Evolutionary conservation across 2,329 filamentous ascomycete species (phyloP).

Genomic region (Magnaporthiopsis poae): DNA sequence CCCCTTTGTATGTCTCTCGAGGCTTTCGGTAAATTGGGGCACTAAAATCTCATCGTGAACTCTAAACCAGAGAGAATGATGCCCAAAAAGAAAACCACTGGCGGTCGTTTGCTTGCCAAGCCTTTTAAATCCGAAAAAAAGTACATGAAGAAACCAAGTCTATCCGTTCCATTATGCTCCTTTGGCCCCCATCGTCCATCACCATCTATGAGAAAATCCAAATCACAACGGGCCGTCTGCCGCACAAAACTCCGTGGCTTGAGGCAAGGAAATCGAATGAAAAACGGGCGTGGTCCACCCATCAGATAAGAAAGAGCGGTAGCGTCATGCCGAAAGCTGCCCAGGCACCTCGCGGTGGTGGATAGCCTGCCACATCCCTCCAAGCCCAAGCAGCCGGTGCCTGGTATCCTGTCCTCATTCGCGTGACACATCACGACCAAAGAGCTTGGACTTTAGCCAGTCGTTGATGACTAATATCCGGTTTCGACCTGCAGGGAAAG

Average conservation of each 20-base stretch:
- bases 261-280: background rate
- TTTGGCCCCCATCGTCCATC: background rate
- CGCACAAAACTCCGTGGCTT: background rate
- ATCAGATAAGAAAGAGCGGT: no score
- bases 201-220: background rate
- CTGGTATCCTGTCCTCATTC: slow-evolving; percentile 42
- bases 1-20: background rate
- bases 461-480: slow-evolving; percentile 84
- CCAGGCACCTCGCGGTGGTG: no score
- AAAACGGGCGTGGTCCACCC: background rate
- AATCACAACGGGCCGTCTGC: background rate
- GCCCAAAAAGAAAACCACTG: background rate
- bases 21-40: background rate
- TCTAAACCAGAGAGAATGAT: background rate
- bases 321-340: no score
- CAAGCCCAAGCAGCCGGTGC: no score
- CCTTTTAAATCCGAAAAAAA: background rate
- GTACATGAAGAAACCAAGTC: background rate
- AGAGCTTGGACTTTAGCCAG: slow-evolving; percentile 94
- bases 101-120: background rate
- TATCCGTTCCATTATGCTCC: background rate
- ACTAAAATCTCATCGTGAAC: background rate
- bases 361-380: no score
- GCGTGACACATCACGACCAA: slow-evolving; percentile 86
- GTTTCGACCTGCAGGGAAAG: slow-evolving; percentile 61